Evolutionary conservation across 495 filamentous ascomycete genomes (phyloP), one percentile per base, ranked within the genome.

Genomic region (Aspergillus cristatus): DNA sequence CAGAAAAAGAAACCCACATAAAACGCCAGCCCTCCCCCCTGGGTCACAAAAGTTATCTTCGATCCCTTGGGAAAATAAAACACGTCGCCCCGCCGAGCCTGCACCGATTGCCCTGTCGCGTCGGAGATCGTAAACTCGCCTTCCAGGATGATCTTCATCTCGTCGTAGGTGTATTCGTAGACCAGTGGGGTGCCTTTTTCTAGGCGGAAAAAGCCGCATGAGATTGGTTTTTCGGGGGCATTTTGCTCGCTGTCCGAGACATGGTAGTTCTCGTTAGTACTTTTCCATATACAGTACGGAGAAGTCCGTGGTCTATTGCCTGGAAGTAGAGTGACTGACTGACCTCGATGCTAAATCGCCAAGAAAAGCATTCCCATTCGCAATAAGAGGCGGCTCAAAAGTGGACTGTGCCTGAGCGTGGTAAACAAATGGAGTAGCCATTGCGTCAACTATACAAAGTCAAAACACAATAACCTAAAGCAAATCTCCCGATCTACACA

Each of bases 141-240:
- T 47, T 88, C 82, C 6, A 89, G 60, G 44, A 87, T 82, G 44
- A 87, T 83, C 65, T 86, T 85, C 75, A 75, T 84, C 62, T 86
- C 83, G 45, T 86, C 73, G 54, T 86, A 88, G 31, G 71, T 79
- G 52, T 87, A 86, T 24, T 66, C 74, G 57, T 86, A 86, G 16
- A 82, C 73, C 36, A 87, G 71, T 1, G 79, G 78, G 1, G 79
- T 80, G 41, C 82, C 81, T 42, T 81, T 81, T 48, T 84, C 79
- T 17, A 86, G 65, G 14, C 81, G 75, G 63, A 86, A 87, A 54
- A 88, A 78, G 24, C 82, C 83, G 28, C 68, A 57, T 0, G 74
- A 75, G 55, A 86, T 78, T 37, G 81, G 81, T 41, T 74, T 73
- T 31, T 71, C 68, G 17, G 78, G 60, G 51, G 79, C 68, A 43